Conservation (phyloP, 495 filamentous ascomycete species). For the Amniculicola lignicola region DNA sequence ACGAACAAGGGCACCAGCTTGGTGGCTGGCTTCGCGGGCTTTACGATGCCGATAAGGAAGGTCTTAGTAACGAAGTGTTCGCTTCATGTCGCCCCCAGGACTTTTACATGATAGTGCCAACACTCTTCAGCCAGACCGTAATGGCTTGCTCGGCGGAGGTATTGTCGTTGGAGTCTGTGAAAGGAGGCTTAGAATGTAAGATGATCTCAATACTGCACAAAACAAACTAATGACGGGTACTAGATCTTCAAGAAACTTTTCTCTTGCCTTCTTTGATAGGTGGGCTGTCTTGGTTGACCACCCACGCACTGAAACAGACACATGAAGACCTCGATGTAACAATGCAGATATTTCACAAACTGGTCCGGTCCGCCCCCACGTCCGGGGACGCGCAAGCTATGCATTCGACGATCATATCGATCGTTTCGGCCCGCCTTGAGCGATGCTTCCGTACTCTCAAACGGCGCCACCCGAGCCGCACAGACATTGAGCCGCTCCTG, state of each 20-base stretch:
- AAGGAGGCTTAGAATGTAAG: slow-evolving; percentile 84
- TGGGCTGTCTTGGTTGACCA: slow-evolving; percentile 74
- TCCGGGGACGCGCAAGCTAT: slow-evolving; percentile 77
- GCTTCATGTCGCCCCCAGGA: slow-evolving; percentile 87
- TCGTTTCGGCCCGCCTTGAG: slow-evolving; percentile 74
- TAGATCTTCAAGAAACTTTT: slow-evolving; percentile 84
- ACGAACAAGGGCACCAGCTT: slow-evolving; percentile 73
- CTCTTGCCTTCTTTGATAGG: slow-evolving; percentile 82
- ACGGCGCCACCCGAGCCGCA: slow-evolving; percentile 61
- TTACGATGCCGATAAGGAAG: slow-evolving; percentile 68
- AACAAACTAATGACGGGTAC: neutral
- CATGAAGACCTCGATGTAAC: slow-evolving; percentile 56
- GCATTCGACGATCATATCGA: slow-evolving; percentile 77
- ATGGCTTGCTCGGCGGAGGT: slow-evolving; percentile 67
- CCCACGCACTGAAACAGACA: slow-evolving; percentile 69
- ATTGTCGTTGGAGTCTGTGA: slow-evolving; percentile 75
- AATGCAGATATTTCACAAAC: slow-evolving; percentile 71
- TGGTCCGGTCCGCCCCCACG: slow-evolving; percentile 71
- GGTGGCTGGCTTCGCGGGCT: slow-evolving; percentile 82
- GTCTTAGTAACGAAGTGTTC: slow-evolving; percentile 85
- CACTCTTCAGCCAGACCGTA: slow-evolving; percentile 81
- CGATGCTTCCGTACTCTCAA: slow-evolving; percentile 71
- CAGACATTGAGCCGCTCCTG: slow-evolving; percentile 70
- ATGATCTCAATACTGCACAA: slow-evolving; percentile 15
- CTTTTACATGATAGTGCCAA: slow-evolving; percentile 88